These are phyloP conservation scores for Shiraia sp. DNA, from an alignment of 2,329 filamentous ascomycete species.

Conservation along the genomic window DNA sequence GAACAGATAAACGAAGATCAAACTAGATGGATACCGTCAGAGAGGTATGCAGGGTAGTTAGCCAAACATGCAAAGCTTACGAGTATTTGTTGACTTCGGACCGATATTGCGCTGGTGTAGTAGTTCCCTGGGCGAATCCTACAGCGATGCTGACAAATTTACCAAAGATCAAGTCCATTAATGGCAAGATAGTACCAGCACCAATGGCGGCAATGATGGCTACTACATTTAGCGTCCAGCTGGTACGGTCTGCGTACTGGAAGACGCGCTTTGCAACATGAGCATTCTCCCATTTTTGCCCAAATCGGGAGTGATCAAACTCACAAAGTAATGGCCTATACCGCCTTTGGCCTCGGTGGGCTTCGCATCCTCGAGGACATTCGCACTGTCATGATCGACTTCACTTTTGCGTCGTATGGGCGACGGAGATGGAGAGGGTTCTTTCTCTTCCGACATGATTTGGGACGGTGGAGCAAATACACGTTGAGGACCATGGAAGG, in stretches of 20 bases:
- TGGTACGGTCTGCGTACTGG: constrained; percentile 36
- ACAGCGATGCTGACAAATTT: constrained; percentile 54
- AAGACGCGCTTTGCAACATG: constrained; percentile 36
- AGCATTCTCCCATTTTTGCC: constrained; percentile 1
- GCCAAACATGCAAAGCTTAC: constrained; percentile 9
- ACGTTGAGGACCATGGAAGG: neutral
- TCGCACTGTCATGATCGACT: constrained; percentile 6
- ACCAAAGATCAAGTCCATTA: constrained; percentile 59
- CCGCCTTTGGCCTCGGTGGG: constrained; percentile 19
- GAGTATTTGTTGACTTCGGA: constrained; percentile 45
- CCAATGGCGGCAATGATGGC: constrained; percentile 46
- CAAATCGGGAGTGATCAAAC: constrained; percentile 1
- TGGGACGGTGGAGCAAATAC: neutral
- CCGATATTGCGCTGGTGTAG: constrained; percentile 42
- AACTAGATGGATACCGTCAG: constrained; percentile 36
- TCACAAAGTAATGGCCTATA: constrained; percentile 29
- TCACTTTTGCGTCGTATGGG: constrained; percentile 5
- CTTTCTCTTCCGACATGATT: constrained; percentile 13
- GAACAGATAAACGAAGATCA: constrained; percentile 74
- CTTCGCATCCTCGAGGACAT: constrained; percentile 7
- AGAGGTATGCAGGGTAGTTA: neutral
- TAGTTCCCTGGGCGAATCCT: constrained; percentile 43
- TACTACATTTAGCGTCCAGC: constrained; percentile 37
- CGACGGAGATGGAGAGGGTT: constrained; percentile 5
- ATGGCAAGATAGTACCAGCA: constrained; percentile 51